A percentile compares a stretch with the other conserved stretches of the same genome.
phyloP scores from a whole-genome alignment of 2,329 filamentous ascomycete genomes.

The Colletotrichum acutatum region DNA sequence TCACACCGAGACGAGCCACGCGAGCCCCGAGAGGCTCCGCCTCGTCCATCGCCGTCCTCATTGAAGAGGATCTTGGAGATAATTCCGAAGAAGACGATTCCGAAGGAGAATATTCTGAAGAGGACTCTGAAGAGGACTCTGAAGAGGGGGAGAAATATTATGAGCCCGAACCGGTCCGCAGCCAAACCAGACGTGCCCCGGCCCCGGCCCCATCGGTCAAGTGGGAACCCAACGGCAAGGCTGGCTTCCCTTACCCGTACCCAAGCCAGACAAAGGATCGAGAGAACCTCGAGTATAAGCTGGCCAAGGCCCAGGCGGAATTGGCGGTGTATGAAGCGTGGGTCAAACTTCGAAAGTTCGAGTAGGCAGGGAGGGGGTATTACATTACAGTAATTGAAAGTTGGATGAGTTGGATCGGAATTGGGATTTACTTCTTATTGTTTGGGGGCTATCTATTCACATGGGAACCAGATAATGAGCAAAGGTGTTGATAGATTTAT shows the following conservation, averaged over 20 bases:
- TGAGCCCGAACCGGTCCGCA: too few relatives aligned
- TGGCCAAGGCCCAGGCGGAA: conserved; percentile 26
- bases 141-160: too few relatives aligned
- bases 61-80: too few relatives aligned
- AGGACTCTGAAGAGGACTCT: too few relatives aligned
- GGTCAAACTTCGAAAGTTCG: conserved; percentile 43
- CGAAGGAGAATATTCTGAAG: too few relatives aligned
- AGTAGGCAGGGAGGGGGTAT: conserved; percentile 38
- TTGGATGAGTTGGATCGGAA: not conserved
- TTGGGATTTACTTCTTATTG: not conserved
- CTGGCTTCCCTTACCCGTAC: conserved; percentile 44
- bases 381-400: conserved; percentile 38
- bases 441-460: conserved; percentile 11
- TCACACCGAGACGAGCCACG: too few relatives aligned
- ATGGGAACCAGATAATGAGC: not conserved
- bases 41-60: too few relatives aligned
- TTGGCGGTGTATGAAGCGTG: conserved; percentile 43
- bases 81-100: too few relatives aligned
- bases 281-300: conserved; percentile 44
- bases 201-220: not conserved
- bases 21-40: too few relatives aligned
- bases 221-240: conserved; percentile 38
- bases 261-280: conserved; percentile 38
- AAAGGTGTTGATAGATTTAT: not conserved
- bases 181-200: too few relatives aligned